Conservation (phyloP, 2,329 filamentous ascomycete species). For the Gaeumannomyces sp. region DNA sequence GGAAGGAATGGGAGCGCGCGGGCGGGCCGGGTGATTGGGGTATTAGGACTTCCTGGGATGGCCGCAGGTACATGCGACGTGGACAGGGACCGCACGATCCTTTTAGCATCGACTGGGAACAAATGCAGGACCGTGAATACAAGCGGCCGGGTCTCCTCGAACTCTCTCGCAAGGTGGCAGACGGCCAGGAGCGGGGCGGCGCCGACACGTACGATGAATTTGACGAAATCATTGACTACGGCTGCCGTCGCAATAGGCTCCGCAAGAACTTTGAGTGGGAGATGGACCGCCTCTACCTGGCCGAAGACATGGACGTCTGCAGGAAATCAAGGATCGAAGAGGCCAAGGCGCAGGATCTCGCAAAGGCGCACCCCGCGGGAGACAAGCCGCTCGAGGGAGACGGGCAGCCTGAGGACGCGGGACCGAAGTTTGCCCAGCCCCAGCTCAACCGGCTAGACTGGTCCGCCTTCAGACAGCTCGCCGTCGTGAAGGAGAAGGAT, state of each 20-base stretch:
- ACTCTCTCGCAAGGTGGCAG: not conserved
- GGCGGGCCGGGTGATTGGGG: not conserved
- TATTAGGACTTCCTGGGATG: not conserved
- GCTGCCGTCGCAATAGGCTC: constrained; percentile 8
- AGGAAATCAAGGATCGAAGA: not conserved
- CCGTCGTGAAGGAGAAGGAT: not conserved
- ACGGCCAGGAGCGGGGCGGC: not conserved
- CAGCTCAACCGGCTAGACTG: not conserved
- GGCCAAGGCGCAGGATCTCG: not conserved
- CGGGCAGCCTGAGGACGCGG: not conserved
- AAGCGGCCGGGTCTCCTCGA: not conserved
- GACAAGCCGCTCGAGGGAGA: not conserved
- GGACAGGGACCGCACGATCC: not conserved
- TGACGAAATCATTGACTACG: constrained; percentile 7
- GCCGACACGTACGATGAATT: not conserved
- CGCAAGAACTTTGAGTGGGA: constrained; percentile 15
- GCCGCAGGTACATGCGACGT: not conserved
- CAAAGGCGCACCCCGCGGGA: not conserved
- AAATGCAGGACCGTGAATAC: not conserved
- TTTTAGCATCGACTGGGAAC: accelerated
- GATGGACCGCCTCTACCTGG: constrained; percentile 10
- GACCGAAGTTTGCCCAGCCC: not conserved
- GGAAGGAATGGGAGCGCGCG: not conserved
- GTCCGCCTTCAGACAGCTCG: not conserved
- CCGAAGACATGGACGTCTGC: constrained; percentile 5